phyloP scores from a whole-genome alignment of 345 rosid genomes.

The Cardiospermum halicacabum region DNA sequence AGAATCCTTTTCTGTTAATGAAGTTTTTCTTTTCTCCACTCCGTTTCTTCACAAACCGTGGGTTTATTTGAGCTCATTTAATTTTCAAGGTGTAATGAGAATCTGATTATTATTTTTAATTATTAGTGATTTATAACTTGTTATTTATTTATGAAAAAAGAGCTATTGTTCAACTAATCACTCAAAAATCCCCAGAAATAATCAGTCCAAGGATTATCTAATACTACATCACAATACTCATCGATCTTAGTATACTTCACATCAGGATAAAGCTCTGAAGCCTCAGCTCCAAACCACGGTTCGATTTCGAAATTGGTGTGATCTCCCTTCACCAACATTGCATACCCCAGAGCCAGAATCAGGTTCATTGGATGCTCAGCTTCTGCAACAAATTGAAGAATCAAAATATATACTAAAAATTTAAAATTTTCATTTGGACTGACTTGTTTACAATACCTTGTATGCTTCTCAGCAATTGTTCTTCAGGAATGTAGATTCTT shows the following conservation, averaged over 20 bases:
- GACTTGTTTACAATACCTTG: slow-evolving; percentile 44
- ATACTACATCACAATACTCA: slow-evolving; percentile 14
- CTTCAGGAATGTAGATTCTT: slow-evolving; percentile 44
- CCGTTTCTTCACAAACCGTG: no score
- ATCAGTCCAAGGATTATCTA: no score
- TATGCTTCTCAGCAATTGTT: slow-evolving; percentile 39
- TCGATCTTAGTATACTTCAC: slow-evolving; percentile 49
- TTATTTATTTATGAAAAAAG: no score
- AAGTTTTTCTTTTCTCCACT: no score
- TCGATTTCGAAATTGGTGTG: slow-evolving; percentile 45
- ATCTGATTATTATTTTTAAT: no score
- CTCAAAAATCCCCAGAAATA: no score
- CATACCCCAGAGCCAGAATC: slow-evolving; percentile 30
- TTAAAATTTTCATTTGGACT: slow-evolving; percentile 6
- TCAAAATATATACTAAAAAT: background rate
- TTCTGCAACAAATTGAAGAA: slow-evolving; percentile 31
- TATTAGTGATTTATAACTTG: no score
- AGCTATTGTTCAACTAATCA: no score
- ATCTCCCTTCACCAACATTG: slow-evolving; percentile 47
- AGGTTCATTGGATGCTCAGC: slow-evolving; percentile 29
- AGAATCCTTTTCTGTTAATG: no score
- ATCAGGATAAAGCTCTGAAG: slow-evolving; percentile 43
- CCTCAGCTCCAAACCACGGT: slow-evolving; percentile 45
- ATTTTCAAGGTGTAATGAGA: no score
- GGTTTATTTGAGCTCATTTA: no score